Base-by-base conservation (phyloP, 129 eudicot genomes). In the Tagetes patula region DNA sequence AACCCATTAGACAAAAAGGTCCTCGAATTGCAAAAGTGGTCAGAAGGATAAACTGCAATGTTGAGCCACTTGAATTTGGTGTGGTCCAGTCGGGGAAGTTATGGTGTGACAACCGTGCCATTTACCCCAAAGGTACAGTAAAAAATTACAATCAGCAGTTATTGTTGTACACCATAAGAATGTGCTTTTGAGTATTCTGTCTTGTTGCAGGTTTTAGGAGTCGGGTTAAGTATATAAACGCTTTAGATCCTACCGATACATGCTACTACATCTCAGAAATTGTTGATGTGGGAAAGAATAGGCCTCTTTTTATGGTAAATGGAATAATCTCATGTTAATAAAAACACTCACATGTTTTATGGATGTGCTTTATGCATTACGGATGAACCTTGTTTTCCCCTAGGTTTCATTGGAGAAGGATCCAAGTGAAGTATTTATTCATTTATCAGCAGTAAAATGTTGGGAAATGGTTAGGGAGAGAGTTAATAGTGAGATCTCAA, bases 11-110 rank as follows among this genome's bases (percentile, higher is more conserved):
- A 71, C 94, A 84, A 61, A 95, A 86, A 76, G 99, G 99, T 39
- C 99, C 99, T 69, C 96, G 99, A n/a, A 91, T 95, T 48, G 99
- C 99, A 0, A 95, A 91, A 81, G 88, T 95, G 45, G 94, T 95
- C 8, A 75, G 99, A 75, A 85, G 97, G 82, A 88, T 95, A 76
- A 90, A 82, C 72, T 91, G 91, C 78, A 78, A 82, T 52, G 96
- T 95, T 27, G 97, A 91, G 71, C 87, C 84, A 30, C 73, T 91
- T 78, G 91, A 86, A 50, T 88, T 48, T 80, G 99, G 99, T 46
- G 79, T 74, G 69, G 88, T 94, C 62, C 80, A 75, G 50, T 78
- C 85, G 49, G 97, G 87, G 68, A 86, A 88, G 75, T 74, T 85
- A 32, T 95, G 99, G 97, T 83, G 96, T 43, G 90, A 87, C 63